Percentiles rank a stretch among this genome's conserved stretches.
phyloP scores from a whole-genome alignment of 2,329 filamentous ascomycete species.

The Xylariaceae sp. region DNA sequence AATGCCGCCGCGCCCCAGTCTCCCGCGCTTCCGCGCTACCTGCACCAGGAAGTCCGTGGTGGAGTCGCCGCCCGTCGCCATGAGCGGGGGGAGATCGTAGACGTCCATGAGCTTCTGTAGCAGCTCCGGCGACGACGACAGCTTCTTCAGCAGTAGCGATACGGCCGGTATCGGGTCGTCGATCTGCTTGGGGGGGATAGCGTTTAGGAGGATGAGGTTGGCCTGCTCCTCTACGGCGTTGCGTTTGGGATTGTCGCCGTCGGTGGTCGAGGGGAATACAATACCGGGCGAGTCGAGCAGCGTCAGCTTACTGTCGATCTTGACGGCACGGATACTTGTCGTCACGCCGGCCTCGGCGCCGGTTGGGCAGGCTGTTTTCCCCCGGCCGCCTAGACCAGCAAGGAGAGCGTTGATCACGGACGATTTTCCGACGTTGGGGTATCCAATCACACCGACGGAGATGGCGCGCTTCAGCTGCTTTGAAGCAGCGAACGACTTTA shows the following conservation, averaged over 20 bases:
- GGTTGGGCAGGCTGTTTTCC: constrained; percentile 70
- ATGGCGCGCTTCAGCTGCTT: constrained; percentile 85
- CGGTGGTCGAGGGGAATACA: constrained; percentile 70
- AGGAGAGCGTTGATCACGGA: constrained; percentile 93
- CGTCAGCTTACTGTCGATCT: constrained; percentile 91
- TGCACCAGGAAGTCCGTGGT: constrained; percentile 92
- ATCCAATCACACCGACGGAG: constrained; percentile 89
- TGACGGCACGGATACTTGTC: constrained; percentile 81
- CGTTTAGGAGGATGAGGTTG: constrained; percentile 81
- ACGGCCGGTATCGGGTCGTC: constrained; percentile 88
- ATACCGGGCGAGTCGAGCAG: constrained; percentile 92
- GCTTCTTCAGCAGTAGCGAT: constrained; percentile 72
- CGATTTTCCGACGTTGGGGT: constrained; percentile 94
- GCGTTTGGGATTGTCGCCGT: constrained; percentile 27
- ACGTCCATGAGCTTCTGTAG: constrained; percentile 75
- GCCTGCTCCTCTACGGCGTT: constrained; percentile 71
- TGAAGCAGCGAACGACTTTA: constrained; percentile 81
- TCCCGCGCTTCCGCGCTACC: constrained; percentile 86
- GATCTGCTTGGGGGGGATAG: constrained; percentile 89
- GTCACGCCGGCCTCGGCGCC: constrained; percentile 92
- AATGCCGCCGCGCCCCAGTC: constrained; percentile 82
- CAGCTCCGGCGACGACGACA: constrained; percentile 69
- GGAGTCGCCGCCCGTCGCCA: constrained; percentile 66
- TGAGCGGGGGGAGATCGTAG: constrained; percentile 78
- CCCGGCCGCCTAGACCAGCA: constrained; percentile 65